A percentile compares a stretch with the other conserved stretches of the same genome.
These are phyloP conservation scores for Vitis cinerea DNA, from an alignment of 164 flowering plant genomes.

Conservation along the genomic window DNA sequence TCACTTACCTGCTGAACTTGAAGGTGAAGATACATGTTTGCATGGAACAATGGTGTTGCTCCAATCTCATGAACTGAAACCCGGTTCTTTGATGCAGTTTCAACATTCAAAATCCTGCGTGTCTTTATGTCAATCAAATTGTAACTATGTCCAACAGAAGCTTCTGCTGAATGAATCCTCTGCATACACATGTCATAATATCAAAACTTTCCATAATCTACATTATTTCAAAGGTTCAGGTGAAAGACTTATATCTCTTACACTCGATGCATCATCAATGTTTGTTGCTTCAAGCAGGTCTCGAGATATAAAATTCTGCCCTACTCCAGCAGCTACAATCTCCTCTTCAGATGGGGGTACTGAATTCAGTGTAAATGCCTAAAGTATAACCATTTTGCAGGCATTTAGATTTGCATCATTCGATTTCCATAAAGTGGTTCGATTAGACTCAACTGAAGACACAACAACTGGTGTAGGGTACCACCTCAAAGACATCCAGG, in stretches of 20 bases:
- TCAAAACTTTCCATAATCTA: background rate
- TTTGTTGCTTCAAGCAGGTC: slow-evolving; percentile 73
- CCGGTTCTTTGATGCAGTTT: slow-evolving; percentile 69
- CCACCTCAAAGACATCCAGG: background rate
- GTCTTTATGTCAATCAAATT: slow-evolving; percentile 52
- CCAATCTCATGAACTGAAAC: slow-evolving; percentile 56
- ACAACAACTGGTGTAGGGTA: background rate
- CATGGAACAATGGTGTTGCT: slow-evolving; percentile 72
- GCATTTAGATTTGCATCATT: background rate
- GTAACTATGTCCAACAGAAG: slow-evolving; percentile 82
- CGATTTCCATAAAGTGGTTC: background rate
- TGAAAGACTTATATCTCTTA: slow-evolving; percentile 21
- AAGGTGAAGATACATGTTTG: slow-evolving; percentile 86
- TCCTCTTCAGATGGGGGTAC: slow-evolving; percentile 74
- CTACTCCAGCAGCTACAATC: slow-evolving; percentile 61
- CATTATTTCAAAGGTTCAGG: background rate
- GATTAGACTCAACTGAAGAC: background rate
- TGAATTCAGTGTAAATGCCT: slow-evolving; percentile 83
- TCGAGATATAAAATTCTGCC: slow-evolving; percentile 69
- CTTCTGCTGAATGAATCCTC: slow-evolving; percentile 59
- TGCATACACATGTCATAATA: slow-evolving; percentile 21
- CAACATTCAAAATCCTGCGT: slow-evolving; percentile 64
- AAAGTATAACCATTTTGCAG: background rate
- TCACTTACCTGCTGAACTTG: slow-evolving; percentile 54
- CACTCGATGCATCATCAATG: slow-evolving; percentile 64